Percentiles rank a stretch among this genome's conserved stretches.
These are phyloP conservation scores for Xylaria sp. DNA, from an alignment of 2,329 filamentous ascomycete genomes.

Conservation along the genomic window DNA sequence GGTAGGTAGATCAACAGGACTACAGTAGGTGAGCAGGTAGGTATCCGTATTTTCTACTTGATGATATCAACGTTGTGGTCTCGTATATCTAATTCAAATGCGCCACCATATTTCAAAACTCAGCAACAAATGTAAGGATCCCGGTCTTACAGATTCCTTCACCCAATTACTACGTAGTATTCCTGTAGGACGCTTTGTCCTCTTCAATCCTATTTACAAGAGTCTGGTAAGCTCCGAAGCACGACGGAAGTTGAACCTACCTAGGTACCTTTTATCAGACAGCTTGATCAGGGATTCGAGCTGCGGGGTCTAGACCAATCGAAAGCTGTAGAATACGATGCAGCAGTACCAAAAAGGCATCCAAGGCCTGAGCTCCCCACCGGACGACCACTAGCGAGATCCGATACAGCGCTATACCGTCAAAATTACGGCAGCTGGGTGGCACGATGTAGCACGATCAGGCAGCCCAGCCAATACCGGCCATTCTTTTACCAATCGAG, in stretches of 20 bases:
- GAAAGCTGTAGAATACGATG: conserved; percentile 17
- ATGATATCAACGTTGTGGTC: no score
- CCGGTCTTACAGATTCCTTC: no score
- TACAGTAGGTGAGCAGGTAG: no score
- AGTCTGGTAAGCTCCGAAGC: background rate
- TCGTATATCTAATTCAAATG: no score
- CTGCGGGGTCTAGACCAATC: conserved; percentile 18
- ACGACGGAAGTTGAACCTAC: background rate
- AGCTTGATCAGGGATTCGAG: conserved; percentile 2
- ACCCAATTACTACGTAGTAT: no score
- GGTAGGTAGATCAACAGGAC: no score
- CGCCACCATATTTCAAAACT: no score
- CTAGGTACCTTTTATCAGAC: background rate
- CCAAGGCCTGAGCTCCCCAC: conserved; percentile 12
- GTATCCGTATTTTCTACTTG: no score
- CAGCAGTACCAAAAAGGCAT: background rate
- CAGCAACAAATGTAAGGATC: no score
- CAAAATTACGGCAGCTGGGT: background rate
- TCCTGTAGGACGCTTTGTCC: background rate
- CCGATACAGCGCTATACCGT: background rate
- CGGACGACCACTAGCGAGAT: background rate
- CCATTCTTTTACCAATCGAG: conserved; percentile 24
- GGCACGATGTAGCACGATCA: conserved; percentile 30
- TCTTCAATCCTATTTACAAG: background rate
- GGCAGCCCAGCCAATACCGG: conserved; percentile 22